A percentile compares a stretch with the other conserved stretches of the same genome.
These are phyloP conservation scores for Lasiosphaeria hispida DNA, from an alignment of 495 filamentous ascomycete genomes.

Conservation along the genomic window DNA sequence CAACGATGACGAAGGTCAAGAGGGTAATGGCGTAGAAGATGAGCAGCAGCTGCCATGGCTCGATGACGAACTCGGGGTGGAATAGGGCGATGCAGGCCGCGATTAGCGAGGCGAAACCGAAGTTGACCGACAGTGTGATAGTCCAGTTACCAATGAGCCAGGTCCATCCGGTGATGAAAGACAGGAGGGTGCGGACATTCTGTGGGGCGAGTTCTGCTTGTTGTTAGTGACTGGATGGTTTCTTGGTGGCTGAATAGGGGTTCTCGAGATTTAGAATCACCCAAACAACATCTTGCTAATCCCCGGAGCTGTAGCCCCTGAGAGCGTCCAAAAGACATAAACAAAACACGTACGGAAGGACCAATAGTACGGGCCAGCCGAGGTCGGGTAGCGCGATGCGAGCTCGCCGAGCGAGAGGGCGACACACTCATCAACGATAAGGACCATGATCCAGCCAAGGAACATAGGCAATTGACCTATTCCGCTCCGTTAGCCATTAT, in stretches of 20 bases:
- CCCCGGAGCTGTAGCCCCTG: no score
- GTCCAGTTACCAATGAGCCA: slow-evolving; percentile 60
- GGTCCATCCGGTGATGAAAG: slow-evolving; percentile 66
- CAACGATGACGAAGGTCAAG: slow-evolving; percentile 55
- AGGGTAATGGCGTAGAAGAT: slow-evolving; percentile 62
- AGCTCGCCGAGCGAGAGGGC: slow-evolving; percentile 63
- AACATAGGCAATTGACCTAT: slow-evolving; percentile 29
- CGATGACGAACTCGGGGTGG: slow-evolving; percentile 47
- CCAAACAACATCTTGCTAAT: no score
- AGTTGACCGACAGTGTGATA: slow-evolving; percentile 64
- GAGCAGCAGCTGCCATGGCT: slow-evolving; percentile 55
- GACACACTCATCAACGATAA: slow-evolving; percentile 58
- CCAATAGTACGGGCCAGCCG: slow-evolving; percentile 66
- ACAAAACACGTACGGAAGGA: slow-evolving; percentile 37
- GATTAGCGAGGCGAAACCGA: slow-evolving; percentile 59
- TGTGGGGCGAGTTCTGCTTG: slow-evolving; percentile 46
- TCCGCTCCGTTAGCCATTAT: background rate
- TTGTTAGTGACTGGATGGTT: background rate
- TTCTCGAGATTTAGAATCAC: no score
- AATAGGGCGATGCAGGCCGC: slow-evolving; percentile 56
- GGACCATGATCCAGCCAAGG: slow-evolving; percentile 58
- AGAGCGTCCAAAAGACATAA: background rate
- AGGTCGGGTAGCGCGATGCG: slow-evolving; percentile 59
- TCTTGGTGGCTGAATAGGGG: no score
- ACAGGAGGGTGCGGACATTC: slow-evolving; percentile 52